Conservation (phyloP, 2,329 filamentous ascomycete species). For the Aureobasidium melanogenum region DNA sequence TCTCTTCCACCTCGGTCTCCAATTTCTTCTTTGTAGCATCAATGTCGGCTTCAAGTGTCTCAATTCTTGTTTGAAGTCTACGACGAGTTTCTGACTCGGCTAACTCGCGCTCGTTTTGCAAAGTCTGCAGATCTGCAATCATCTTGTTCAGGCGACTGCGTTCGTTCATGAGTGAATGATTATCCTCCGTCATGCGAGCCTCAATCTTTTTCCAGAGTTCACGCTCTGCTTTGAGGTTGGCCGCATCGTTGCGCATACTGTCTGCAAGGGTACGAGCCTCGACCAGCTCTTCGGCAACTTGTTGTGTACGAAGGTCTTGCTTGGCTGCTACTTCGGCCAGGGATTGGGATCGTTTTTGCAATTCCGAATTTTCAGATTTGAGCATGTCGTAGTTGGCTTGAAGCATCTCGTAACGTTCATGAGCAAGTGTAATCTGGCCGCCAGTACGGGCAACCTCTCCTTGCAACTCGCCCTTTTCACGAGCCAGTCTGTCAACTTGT, state of each 20-base stretch:
- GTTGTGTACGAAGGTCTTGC: constrained; percentile 82
- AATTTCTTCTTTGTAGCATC: constrained; percentile 72
- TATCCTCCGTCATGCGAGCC: constrained; percentile 77
- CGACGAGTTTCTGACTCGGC: constrained; percentile 73
- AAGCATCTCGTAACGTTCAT: constrained; percentile 80
- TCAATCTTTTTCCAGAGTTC: constrained; percentile 92
- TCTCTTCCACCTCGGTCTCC: constrained; percentile 72
- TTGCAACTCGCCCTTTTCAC: constrained; percentile 74
- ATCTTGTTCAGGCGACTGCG: constrained; percentile 74
- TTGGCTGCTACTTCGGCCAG: constrained; percentile 78
- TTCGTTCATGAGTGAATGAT: constrained; percentile 75
- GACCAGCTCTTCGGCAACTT: constrained; percentile 86
- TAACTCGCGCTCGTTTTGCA: constrained; percentile 87
- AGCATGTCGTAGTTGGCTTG: constrained; percentile 79
- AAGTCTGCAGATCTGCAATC: constrained; percentile 72
- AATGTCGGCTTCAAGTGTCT: constrained; percentile 71
- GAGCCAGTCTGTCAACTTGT: constrained; percentile 71
- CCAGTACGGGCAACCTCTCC: constrained; percentile 70
- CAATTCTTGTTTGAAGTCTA: constrained; percentile 67
- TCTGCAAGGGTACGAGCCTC: constrained; percentile 75
- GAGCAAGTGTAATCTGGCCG: constrained; percentile 73
- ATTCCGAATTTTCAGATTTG: constrained; percentile 73
- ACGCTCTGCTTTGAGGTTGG: constrained; percentile 92
- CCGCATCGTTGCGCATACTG: constrained; percentile 79
- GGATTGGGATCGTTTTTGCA: constrained; percentile 71